Base-by-base conservation (phyloP, 2,329 filamentous ascomycete species). In the Nemania serpens region DNA sequence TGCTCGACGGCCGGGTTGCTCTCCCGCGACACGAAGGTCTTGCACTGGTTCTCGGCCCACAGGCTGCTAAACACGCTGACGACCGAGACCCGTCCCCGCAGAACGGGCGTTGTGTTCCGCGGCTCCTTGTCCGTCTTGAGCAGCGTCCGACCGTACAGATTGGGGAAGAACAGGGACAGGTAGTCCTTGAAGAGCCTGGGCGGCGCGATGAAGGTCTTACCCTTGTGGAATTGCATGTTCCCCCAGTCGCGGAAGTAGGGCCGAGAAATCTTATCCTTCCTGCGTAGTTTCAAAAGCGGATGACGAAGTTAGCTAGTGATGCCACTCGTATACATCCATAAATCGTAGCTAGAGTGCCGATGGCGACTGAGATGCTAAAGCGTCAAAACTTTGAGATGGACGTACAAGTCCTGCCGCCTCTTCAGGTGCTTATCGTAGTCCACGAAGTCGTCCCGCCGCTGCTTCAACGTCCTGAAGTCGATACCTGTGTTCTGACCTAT, bases 211-310 rank as follows among this genome's bases (percentile, higher is more conserved):
- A 97, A 99, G 22, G 92, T 92, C 77, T 99, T 99, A 71, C 95
- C 95, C 70, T 93, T 87, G 77, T 95, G 88, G 67, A 88, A 84
- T 54, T 83, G 82, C 76, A 97, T 85, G 77, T 96, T 95, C 61
- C 86, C 86, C 90, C 93, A 97, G 82, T 99, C 94, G 75, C 93
- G 90, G 79, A 97, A 99, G 77, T 99, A 99, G 2, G 94, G 93
- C 60, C 91, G 91, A 13, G 65, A 59, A 0, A 67, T 58, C 45
- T 64, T 64, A 29, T 46, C 47, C 42, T 62, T 64, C 11, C 65
- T 67, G 43, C 18, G 45, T 3, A 11, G 22, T 20, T 41, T 20
- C 20, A 17, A 10, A 39, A 25, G 22, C 1, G 18, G 18, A 48
- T 11, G 45, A 34, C 33, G 18, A 42, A 25, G 55, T 64, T 56